Base-by-base conservation (phyloP, 345 rosid genomes). In the Firmiana major region DNA sequence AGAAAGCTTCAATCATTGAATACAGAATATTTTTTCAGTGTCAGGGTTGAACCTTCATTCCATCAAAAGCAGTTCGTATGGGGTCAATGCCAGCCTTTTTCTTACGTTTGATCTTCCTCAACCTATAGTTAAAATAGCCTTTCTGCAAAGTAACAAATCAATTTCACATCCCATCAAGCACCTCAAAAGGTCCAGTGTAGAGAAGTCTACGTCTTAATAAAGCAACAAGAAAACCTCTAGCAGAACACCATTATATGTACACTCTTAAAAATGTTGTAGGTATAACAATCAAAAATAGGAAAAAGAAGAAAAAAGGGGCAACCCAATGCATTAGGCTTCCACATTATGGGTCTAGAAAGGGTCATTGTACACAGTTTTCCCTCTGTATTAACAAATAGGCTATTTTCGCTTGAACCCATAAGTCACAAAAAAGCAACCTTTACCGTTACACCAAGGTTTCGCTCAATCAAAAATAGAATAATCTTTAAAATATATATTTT, bases 11-110 rank as follows among this genome's bases (percentile, higher is more conserved):
- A 45, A 74, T 49, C 21, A 1, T 40, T 51, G 59, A 63, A 63
- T 64, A 53, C 36, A 62, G 51, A 13, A 53, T 26, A 63, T 53
- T 2, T 17, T 15, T 75, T 70, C 12, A 71, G 79, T 43, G 66
- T 26, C 51, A 75, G 22, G 28, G 19, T 72, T 21, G 63, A 77
- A 90, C 94, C 94, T 92, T 94, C 98, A 94, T 94, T 80, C 82
- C 84, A 10, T 94, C 98, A 80, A 94, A 94, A 80, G 97, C 97
- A 81, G 87, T 87, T 82, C 69, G 90, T 51, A 94, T 91, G 51
- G 98, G 98, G 85, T 94, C 98, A 55, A 92, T 67, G 67, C 97
- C 97, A 79, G 97, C 94, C 91, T 78, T 91, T 83, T 84, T 90
- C 90, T 87, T 86, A 57, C 79, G 83, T 79, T 78, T 91, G 82